Base-by-base conservation (phyloP, 179 eudicot genomes). In the Silene coronaria region DNA sequence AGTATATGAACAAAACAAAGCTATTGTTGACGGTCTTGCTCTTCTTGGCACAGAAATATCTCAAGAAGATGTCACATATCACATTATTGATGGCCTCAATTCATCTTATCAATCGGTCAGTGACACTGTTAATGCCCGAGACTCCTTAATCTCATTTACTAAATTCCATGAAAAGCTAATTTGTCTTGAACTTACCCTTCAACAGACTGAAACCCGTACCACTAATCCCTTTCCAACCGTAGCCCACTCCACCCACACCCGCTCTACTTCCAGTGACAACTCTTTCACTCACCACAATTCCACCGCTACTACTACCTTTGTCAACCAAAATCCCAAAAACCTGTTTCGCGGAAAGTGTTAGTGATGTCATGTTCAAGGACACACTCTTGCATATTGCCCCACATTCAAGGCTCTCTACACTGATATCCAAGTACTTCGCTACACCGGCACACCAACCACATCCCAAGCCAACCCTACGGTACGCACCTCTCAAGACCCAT, bases 151-250 rank as follows among this genome's bases (percentile, higher is more conserved):
- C 58, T 3, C 16, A 1, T 70, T 48, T 16, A 1, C 1, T 1
- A 58, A 70, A 38, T 57, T 70, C 19, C 73, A 70, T 14, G 59
- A 70, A 19, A 70, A 70, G 12, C 4, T 70, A 5, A 70, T 70
- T 6, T 1, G 17, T 13, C 70, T 2, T 17, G 70, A 65, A 27
- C 70, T 65, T 1, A 3, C 16, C 26, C 22, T 36, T 13, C 22
- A 68, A 36, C 24, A 4, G 1, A 17, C 13, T 3, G 17, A 13
- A 9, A 36, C 38, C 10, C 19, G 1, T 3, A 4, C 17, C n/a
- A 4, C 16, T 0, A n/a, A n/a, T 12, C n/a, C 59, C 4, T 19
- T 4, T 1, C 17, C 6, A 19, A n/a, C n/a, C n/a, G n/a, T 30
- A 21, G 17, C 53, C 30, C 26, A 14, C 38, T 9, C 4, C 16